Evolutionary conservation across 2,329 filamentous ascomycete genomes (phyloP).

Genomic region (Penicillium capsulatum): DNA sequence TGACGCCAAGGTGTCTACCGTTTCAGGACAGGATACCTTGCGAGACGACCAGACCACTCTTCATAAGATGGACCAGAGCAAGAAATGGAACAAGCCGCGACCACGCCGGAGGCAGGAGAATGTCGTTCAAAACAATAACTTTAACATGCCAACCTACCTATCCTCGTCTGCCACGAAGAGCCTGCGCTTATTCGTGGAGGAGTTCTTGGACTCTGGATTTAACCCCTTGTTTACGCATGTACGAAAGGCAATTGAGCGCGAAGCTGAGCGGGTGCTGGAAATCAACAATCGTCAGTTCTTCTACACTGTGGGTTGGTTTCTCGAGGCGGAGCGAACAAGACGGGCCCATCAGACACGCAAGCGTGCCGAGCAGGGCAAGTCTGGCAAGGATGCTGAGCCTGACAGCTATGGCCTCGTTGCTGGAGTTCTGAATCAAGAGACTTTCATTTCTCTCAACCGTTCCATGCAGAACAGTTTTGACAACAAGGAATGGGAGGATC

Average conservation of each 20-base stretch:
- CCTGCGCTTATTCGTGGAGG: constrained; percentile 77
- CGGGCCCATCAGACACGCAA: constrained; percentile 57
- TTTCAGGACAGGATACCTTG: constrained; percentile 84
- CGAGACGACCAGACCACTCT: constrained; percentile 67
- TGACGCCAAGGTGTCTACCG: constrained; percentile 74
- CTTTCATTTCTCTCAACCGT: constrained; percentile 81
- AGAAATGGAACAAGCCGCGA: constrained; percentile 82
- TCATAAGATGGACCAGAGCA: constrained; percentile 83
- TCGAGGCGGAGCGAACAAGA: constrained; percentile 75
- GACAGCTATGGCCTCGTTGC: constrained; percentile 84
- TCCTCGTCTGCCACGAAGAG: constrained; percentile 70
- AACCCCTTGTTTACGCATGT: constrained; percentile 85
- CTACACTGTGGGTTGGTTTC: constrained; percentile 88
- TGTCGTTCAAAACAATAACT: constrained; percentile 61
- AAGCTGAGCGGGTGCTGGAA: constrained; percentile 73
- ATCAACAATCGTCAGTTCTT: constrained; percentile 83
- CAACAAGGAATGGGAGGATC: constrained; percentile 78
- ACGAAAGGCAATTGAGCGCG: constrained; percentile 83
- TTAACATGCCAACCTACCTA: constrained; percentile 68
- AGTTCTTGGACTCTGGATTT: constrained; percentile 92
- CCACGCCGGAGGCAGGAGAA: constrained; percentile 58
- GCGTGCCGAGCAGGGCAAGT: constrained; percentile 46
- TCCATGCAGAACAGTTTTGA: constrained; percentile 75
- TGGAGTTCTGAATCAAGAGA: constrained; percentile 87
- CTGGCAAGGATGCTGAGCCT: constrained; percentile 55